Base-by-base conservation (phyloP, 495 filamentous ascomycete species). In the Penicillium subrubescens region DNA sequence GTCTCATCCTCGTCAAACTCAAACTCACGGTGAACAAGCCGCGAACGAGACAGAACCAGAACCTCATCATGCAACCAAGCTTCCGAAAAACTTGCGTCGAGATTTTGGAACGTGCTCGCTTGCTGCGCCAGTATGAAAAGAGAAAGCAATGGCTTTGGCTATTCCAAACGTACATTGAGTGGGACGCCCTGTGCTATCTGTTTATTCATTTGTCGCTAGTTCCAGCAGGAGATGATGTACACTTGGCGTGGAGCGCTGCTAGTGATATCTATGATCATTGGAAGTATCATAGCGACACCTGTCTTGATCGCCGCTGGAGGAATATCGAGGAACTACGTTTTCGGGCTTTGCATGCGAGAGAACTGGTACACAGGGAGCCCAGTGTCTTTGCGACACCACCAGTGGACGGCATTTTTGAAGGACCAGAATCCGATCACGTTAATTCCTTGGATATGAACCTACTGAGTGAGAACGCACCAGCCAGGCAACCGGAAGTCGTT, bases 111-210 rank as follows among this genome's bases (percentile, higher is more conserved):
- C 86, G 63, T 31, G 54, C 62, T 15, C 41, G 55, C 6, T 12
- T 14, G 5, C 25, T 75, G 12, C 61, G 67, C 11, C n/a, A 23
- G 3, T 62, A 68, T 29, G 64, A 70, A 27, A 61, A 59, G 5
- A 63, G 68, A 8, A 62, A 43, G 44, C 61, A 58, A 34, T 75
- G 68, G 73, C 48, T 67, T 4, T 73, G 73, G 92, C 81, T 93
- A n/a, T 92, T 92, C 76, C 85, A 88, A 72, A 92, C 87, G 0
- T 92, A 93, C 70, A 84, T 88, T 12, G 89, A 93, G 63, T 91
- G 89, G 88, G 89, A 93, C 63, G 89, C 91, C 12, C 80, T 93
- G 3, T 86, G 86, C 2, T 91, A 88, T 66, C 78, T 75, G 3
- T 74, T 94, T 6, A 81, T 88, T 2, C 90, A 94, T 64, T 79